A percentile compares a stretch with the other conserved stretches of the same genome.
phyloP scores from a whole-genome alignment of 768 basidiomycete species.

The Tephrocybe rancida region DNA sequence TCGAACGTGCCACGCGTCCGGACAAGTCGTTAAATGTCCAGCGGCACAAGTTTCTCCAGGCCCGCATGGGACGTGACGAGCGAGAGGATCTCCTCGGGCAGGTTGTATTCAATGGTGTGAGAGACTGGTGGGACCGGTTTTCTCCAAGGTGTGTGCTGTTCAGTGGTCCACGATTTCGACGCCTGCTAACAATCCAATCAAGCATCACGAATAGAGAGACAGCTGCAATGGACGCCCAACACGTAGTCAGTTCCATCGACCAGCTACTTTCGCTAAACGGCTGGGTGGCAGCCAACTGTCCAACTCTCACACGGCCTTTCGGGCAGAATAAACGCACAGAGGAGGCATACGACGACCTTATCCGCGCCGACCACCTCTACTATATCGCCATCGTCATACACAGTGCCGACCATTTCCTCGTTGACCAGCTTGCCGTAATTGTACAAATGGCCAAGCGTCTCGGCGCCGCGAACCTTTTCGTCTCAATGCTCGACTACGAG shows the following conservation, averaged over 20 bases:
- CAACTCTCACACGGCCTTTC: conserved; percentile 92
- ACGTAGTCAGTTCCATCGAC: conserved; percentile 87
- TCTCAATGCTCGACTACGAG: conserved; percentile 97
- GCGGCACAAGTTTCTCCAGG: conserved; percentile 85
- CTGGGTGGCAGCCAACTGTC: conserved; percentile 96
- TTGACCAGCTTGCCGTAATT: conserved; percentile 97
- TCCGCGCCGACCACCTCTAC: conserved; percentile 82
- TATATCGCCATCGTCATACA: conserved; percentile 95
- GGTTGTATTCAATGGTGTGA: conserved; percentile 73
- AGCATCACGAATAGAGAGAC: conserved; percentile 86
- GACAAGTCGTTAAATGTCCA: conserved; percentile 90
- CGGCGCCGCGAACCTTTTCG: conserved; percentile 89
- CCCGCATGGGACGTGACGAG: conserved; percentile 85
- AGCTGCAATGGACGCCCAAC: conserved; percentile 87
- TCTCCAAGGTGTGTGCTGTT: conserved; percentile 80
- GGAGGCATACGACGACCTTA: conserved; percentile 88
- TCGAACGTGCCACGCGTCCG: conserved; percentile 54
- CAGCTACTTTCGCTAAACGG: conserved; percentile 94
- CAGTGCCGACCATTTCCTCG: conserved; percentile 98
- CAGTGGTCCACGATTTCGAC: background rate
- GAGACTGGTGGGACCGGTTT: conserved; percentile 92
- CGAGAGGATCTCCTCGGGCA: conserved; percentile 78
- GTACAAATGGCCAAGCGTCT: conserved; percentile 93
- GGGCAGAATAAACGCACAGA: conserved; percentile 81
- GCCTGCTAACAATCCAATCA: background rate